Conservation (phyloP, 495 filamentous ascomycete genomes). For the Ascodesmis nigricans region DNA sequence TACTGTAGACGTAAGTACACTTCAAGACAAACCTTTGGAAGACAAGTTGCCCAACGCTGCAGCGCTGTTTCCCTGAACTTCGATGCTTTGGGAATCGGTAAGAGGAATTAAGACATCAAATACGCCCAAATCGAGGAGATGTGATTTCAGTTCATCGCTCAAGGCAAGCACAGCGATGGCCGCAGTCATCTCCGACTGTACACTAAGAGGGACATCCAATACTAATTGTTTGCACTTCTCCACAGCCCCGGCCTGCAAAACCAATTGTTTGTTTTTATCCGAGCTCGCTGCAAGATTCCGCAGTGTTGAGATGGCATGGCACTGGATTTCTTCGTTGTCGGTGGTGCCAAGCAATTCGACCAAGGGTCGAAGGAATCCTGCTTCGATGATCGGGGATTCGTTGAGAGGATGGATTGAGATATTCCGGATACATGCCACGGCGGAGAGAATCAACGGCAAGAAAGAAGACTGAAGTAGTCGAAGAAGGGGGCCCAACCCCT, state of each 20-base stretch:
- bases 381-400: slow-evolving; percentile 98
- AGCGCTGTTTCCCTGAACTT: slow-evolving; percentile 95
- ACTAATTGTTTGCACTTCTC: slow-evolving; percentile 97
- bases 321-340: slow-evolving; percentile 97
- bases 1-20: slow-evolving; percentile 4
- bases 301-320: slow-evolving; percentile 91
- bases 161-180: slow-evolving; percentile 93
- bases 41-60: slow-evolving; percentile 88
- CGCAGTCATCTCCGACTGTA: slow-evolving; percentile 97
- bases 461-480: slow-evolving; percentile 85
- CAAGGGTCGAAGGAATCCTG: slow-evolving; percentile 77
- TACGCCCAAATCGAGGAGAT: slow-evolving; percentile 77
- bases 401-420: slow-evolving; percentile 98
- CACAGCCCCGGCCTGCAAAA: slow-evolving; percentile 86
- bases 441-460: slow-evolving; percentile 83
- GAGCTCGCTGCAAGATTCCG: slow-evolving; percentile 91
- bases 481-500: slow-evolving; percentile 62
- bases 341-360: slow-evolving; percentile 87
- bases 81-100: slow-evolving; percentile 83
- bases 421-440: slow-evolving; percentile 93
- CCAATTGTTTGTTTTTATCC: slow-evolving; percentile 87
- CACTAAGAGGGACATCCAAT: slow-evolving; percentile 73
- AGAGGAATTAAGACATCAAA: slow-evolving; percentile 93
- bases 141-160: slow-evolving; percentile 83
- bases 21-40: slow-evolving; percentile 53